Evolutionary conservation across 164 flowering plant species (phyloP).

Genomic region (Kingdonia uniflora): DNA sequence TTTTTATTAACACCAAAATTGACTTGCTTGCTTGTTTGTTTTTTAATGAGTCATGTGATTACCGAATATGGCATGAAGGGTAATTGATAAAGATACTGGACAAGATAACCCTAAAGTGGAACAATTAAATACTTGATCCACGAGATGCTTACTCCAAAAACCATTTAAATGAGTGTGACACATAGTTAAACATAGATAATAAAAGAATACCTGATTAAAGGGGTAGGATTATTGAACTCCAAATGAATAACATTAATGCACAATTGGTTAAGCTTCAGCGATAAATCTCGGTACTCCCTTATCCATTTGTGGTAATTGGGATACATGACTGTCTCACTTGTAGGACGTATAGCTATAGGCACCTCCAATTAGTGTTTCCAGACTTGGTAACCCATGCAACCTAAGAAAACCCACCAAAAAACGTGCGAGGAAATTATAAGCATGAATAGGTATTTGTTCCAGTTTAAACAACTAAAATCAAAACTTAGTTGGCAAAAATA

Average conservation of each 20-base stretch:
- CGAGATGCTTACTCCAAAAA: too few species aligned
- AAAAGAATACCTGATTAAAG: slow-evolving; percentile 70
- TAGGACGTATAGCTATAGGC: slow-evolving; percentile 95
- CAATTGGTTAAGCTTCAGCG: slow-evolving; percentile 92
- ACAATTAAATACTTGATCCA: not conserved
- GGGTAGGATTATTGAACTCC: slow-evolving; percentile 99
- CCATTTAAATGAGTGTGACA: not conserved
- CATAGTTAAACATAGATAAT: too few species aligned
- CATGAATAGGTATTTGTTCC: too few species aligned
- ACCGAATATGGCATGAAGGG: too few species aligned
- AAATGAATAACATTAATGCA: slow-evolving; percentile 96
- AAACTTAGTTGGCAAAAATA: not conserved
- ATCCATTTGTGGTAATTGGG: slow-evolving; percentile 95
- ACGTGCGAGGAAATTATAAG: not conserved
- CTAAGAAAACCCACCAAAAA: slow-evolving; percentile 21
- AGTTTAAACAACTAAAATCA: not conserved
- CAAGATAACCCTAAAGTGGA: not conserved
- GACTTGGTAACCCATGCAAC: slow-evolving; percentile 98
- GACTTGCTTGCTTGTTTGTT: too few species aligned
- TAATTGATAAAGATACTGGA: too few species aligned
- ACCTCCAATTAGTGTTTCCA: slow-evolving; percentile 76
- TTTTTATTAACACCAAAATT: too few species aligned
- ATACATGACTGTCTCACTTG: slow-evolving; percentile 99
- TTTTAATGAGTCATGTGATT: too few species aligned
- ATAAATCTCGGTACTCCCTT: slow-evolving; percentile 92